Evolutionary conservation across 208 protist species (phyloP).

Genomic region (Perkinsela sp.): DNA sequence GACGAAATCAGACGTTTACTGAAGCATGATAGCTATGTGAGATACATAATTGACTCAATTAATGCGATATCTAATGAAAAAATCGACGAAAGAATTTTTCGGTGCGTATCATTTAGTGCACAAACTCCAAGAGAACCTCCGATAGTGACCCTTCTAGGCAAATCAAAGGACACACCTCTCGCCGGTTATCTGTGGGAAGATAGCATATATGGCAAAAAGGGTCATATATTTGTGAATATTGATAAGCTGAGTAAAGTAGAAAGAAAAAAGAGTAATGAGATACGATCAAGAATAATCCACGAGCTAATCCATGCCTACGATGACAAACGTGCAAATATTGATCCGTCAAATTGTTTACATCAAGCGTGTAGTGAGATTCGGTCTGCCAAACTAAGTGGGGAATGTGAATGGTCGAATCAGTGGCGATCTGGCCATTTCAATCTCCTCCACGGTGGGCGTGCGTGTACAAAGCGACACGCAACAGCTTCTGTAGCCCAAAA

Average conservation of each 20-base stretch:
- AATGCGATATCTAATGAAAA: neutral
- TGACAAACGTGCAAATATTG: constrained; percentile 51
- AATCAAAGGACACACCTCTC: neutral
- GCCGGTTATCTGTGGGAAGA: neutral
- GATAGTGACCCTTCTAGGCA: neutral
- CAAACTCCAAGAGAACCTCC: neutral
- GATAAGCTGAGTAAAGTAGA: constrained; percentile 3
- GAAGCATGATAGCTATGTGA: neutral
- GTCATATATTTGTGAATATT: constrained; percentile 1
- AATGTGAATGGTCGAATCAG: constrained; percentile 48
- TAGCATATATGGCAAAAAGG: neutral
- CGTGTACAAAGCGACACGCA: constrained; percentile 59
- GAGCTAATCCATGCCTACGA: constrained; percentile 79
- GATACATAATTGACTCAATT: neutral
- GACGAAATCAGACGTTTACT: no score
- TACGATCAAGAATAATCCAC: constrained; percentile 28
- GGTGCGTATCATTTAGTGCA: neutral
- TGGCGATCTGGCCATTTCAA: constrained; percentile 25
- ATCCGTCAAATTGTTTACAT: constrained; percentile 51
- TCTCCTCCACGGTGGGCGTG: constrained; percentile 20
- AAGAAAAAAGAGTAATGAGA: neutral
- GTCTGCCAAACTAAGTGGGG: constrained; percentile 65
- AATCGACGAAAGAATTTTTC: neutral
- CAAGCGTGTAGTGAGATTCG: constrained; percentile 77
- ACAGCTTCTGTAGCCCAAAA: constrained; percentile 46